Conservation (phyloP, 345 rosid species). For the Turnera subulata region DNA sequence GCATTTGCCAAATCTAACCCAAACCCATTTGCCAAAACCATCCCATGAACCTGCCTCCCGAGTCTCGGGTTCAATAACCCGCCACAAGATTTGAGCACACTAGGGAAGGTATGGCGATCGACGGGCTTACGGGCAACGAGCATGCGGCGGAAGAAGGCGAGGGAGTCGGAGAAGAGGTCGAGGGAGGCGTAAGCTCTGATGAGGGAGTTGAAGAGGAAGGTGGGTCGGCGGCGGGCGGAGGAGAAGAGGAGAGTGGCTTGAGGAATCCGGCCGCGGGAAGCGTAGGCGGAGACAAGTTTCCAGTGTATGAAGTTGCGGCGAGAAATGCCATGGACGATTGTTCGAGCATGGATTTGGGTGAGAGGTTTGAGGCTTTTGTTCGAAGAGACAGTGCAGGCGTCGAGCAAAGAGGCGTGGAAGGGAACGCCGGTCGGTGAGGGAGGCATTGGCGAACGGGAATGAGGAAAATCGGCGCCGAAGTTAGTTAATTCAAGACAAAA, state of each 20-base stretch:
- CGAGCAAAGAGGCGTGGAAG: constrained; percentile 19
- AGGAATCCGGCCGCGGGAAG: constrained; percentile 29
- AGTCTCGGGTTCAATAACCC: constrained; percentile 19
- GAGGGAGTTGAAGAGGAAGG: constrained; percentile 36
- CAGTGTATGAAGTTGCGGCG: constrained; percentile 23
- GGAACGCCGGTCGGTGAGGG: constrained; percentile 3
- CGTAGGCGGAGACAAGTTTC: constrained; percentile 36
- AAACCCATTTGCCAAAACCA: constrained; percentile 23
- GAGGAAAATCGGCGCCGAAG: too few species aligned
- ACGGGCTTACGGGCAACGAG: constrained; percentile 18
- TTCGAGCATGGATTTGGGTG: constrained; percentile 31
- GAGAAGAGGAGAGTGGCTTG: constrained; percentile 33
- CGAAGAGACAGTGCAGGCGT: constrained; percentile 7
- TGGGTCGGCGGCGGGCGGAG: constrained; percentile 23
- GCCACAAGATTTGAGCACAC: constrained; percentile 33
- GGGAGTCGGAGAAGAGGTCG: constrained; percentile 24
- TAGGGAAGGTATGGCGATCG: constrained; percentile 31
- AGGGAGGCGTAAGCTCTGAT: constrained; percentile 33
- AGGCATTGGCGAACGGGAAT: not conserved
- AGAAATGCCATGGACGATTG: constrained; percentile 17
- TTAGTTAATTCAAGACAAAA: too few species aligned
- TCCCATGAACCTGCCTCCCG: constrained; percentile 31
- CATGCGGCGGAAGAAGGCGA: constrained; percentile 30
- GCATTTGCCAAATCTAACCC: constrained; percentile 23
- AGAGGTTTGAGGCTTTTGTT: constrained; percentile 17